Conservation (phyloP, 768 basidiomycete species). For the Mycena alexandri region DNA sequence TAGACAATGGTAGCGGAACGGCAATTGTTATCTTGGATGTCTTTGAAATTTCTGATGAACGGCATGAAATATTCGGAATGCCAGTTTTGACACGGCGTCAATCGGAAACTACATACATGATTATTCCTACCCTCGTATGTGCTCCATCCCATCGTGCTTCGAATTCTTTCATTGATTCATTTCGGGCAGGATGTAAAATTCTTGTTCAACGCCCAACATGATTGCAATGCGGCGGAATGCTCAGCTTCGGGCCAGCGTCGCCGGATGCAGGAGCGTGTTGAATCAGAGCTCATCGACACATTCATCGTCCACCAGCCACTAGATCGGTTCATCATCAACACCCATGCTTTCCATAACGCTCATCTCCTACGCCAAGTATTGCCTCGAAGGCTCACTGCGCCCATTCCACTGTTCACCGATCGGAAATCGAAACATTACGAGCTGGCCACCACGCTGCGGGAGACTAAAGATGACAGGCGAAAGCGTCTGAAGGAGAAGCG, state of each 20-base stretch:
- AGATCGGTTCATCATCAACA: slow-evolving; percentile 40
- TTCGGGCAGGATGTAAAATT: slow-evolving; percentile 27
- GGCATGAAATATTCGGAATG: slow-evolving; percentile 17
- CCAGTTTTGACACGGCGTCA: slow-evolving; percentile 8
- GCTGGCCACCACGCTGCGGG: too few species aligned
- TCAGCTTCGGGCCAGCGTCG: slow-evolving; percentile 29
- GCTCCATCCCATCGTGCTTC: background rate
- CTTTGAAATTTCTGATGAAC: background rate
- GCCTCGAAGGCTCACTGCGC: too few species aligned
- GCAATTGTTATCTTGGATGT: slow-evolving; percentile 10
- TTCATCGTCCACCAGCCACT: slow-evolving; percentile 31
- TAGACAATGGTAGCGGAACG: background rate
- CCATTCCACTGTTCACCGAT: too few species aligned
- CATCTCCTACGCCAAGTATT: slow-evolving; percentile 12
- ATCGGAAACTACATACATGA: too few species aligned
- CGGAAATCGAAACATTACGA: too few species aligned
- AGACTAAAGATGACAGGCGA: too few species aligned
- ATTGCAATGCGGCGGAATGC: slow-evolving; percentile 36
- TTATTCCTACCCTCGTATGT: background rate
- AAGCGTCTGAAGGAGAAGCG: too few species aligned
- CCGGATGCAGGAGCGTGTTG: too few species aligned
- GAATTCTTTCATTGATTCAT: background rate
- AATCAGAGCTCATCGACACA: slow-evolving; percentile 10
- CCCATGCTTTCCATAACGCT: slow-evolving; percentile 30
- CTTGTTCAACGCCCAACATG: slow-evolving; percentile 43